Evolutionary conservation across 495 filamentous ascomycete genomes (phyloP).

Genomic region (Penicillium bovifimosum): DNA sequence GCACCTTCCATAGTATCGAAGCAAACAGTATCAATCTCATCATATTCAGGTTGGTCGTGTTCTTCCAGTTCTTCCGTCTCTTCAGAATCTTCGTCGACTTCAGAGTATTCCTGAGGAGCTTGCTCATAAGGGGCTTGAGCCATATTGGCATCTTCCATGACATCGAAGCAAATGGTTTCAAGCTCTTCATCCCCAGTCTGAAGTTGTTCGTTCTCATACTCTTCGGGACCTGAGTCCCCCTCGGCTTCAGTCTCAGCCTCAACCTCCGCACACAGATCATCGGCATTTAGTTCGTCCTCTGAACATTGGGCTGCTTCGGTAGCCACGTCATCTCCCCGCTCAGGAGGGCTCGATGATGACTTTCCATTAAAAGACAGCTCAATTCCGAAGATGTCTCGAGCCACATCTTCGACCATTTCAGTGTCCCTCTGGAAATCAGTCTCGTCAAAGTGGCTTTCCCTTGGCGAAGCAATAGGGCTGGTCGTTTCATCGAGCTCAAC

Average conservation of each 20-base stretch:
- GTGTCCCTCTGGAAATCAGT: constrained; percentile 10
- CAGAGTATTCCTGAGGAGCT: neutral
- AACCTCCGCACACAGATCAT: neutral
- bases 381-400: constrained; percentile 25
- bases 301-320: neutral
- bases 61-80: neutral
- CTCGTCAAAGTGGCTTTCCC: neutral
- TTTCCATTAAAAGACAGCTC: constrained; percentile 14
- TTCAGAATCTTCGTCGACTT: neutral
- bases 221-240: neutral
- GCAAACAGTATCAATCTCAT: constrained; percentile 22
- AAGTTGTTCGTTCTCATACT: neutral
- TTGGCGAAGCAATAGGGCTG: neutral
- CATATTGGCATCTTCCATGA: constrained; percentile 18
- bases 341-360: constrained; percentile 6
- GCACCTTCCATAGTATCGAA: constrained; percentile 21
- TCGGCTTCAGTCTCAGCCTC: neutral
- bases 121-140: constrained; percentile 1
- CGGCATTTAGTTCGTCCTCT: constrained; percentile 10
- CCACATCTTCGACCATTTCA: constrained; percentile 25
- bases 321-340: neutral
- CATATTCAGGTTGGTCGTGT: constrained; percentile 9
- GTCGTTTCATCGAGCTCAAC: neutral
- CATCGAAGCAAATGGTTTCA: constrained; percentile 22
- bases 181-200: constrained; percentile 16